Evolutionary conservation across 169 alveolate genomes (phyloP), one percentile per base, ranked within the genome.

Genomic region (Eimeria brunetti): DNA sequence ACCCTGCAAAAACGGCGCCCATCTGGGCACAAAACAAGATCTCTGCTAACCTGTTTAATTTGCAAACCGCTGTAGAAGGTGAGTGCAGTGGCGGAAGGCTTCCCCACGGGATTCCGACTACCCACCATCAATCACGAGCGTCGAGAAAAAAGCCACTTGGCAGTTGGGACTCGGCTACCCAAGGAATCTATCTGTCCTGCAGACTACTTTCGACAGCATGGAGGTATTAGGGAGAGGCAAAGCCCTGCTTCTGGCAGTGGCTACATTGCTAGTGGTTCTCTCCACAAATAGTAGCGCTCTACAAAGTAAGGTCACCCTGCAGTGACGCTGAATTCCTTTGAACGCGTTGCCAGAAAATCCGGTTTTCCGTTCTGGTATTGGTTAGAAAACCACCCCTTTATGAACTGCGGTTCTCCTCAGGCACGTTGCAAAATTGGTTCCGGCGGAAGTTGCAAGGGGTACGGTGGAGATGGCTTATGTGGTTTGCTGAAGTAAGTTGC

Each of bases 181-280:
- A 36, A 38, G 30, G 53, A 33, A 38, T 38, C 18, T 38, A 49
- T 51, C 16, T 80, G 89, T 11, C 78, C n/a, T 84, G 58, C 75
- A 36, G 75, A 22, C 46, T 36, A 33, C 27, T 53, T 33, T 33
- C n/a, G 83, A 6, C 44, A 86, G 53, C 8, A 86, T 86, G 93
- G 11, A n/a, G 83, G 14, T 27, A n/a, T 41, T 64, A 30, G 44
- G n/a, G 46, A 11, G 27, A 62, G 93, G 36, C 49, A 62, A 11
- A 24, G 75, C 36, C 51, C 83, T 86, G 93, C 81, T 86, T 27
- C 83, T 64, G 60, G 93, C 93, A 62, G 83, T 62, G 83, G 80
- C 83, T 14, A 36, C 71, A 41, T 67, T 69, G 18, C 16, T 86
- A 30, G 78, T 64, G 69, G 51, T 44, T 83, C 53, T 44, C n/a